Conservation (phyloP, 345 rosid genomes). For the Citrus sinensis region DVS_A1.0 CM039164.1:9807501-9808000, state of each 20-base stretch:
- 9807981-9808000: constrained; percentile 71
- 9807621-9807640: neutral
- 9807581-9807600: constrained; percentile 8
- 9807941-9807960: constrained; percentile 52
- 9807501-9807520: no score
- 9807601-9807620: neutral
- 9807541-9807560: no score
- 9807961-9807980: constrained; percentile 30
- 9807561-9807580: no score
- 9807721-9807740: constrained; percentile 31
- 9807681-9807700: constrained; percentile 34
- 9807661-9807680: constrained; percentile 11
- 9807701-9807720: constrained; percentile 44
- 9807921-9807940: constrained; percentile 37
- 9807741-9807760: constrained; percentile 52
- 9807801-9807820: constrained; percentile 48
- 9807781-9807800: constrained; percentile 49
- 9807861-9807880: constrained; percentile 59
- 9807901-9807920: constrained; percentile 35
- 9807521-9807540: no score
- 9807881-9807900: constrained; percentile 79
- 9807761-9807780: constrained; percentile 32
- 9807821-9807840: constrained; percentile 42
- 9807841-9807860: constrained; percentile 67
- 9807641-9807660: neutral